These are phyloP conservation scores for Allium sativum DNA, from an alignment of 106 monocot genomes.

Conservation along the genomic window DNA sequence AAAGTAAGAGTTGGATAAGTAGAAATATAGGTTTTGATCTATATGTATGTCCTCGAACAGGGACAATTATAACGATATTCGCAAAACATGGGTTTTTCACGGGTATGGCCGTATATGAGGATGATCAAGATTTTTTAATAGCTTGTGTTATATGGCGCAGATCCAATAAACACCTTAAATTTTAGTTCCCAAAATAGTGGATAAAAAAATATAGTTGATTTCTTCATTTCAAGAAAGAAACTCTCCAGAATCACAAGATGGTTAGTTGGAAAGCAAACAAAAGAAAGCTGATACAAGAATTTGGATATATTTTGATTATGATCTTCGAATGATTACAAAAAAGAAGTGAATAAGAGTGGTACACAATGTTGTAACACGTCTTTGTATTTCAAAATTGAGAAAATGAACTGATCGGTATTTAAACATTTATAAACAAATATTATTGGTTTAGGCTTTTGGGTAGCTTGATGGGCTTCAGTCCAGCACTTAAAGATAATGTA, in stretches of 20 bases:
- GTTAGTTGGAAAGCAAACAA: constrained; percentile 8
- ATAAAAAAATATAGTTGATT: constrained; percentile 17
- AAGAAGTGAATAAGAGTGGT: no score
- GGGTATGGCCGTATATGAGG: constrained; percentile 55
- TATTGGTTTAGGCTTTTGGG: no score
- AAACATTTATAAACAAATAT: no score
- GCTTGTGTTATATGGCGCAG: constrained; percentile 75
- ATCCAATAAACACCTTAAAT: constrained; percentile 15
- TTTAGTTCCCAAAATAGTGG: constrained; percentile 10
- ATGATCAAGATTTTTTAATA: constrained; percentile 62
- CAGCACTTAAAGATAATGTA: no score
- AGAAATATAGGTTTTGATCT: constrained; percentile 46
- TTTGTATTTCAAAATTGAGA: no score
- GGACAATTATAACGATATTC: constrained; percentile 66
- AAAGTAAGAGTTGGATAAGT: constrained; percentile 58
- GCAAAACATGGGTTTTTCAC: constrained; percentile 81
- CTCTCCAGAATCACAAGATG: constrained; percentile 5
- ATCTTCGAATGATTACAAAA: no score
- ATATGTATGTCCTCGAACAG: constrained; percentile 73
- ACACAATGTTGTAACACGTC: no score
- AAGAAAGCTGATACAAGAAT: background rate
- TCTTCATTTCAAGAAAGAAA: constrained; percentile 7
- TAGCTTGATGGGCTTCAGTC: no score
- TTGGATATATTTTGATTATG: no score
- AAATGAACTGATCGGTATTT: no score